These are phyloP conservation scores for Lentinula boryana DNA, from an alignment of 768 basidiomycete species.

Conservation along the genomic window DNA sequence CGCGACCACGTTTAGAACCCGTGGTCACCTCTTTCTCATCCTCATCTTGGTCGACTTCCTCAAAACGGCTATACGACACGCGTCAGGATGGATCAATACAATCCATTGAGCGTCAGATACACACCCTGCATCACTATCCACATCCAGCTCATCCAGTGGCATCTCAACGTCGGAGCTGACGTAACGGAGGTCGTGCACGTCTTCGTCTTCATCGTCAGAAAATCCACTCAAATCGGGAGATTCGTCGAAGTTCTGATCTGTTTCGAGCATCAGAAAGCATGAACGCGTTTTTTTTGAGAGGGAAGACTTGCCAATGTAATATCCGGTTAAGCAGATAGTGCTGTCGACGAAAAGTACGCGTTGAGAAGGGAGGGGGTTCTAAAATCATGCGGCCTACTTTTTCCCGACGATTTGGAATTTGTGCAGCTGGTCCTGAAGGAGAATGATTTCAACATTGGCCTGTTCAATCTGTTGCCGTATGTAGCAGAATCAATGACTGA, in stretches of 20 bases:
- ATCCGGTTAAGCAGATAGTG: conserved; percentile 74
- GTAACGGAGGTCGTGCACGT: conserved; percentile 61
- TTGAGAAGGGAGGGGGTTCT: neutral
- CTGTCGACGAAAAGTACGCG: conserved; percentile 27
- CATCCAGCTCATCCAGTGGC: conserved; percentile 47
- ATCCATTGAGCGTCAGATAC: conserved; percentile 12
- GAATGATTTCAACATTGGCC: conserved; percentile 58
- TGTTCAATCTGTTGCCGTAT: conserved; percentile 65
- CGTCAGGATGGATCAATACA: neutral
- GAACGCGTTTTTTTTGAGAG: neutral
- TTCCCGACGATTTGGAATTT: conserved; percentile 71
- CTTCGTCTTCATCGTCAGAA: conserved; percentile 44
- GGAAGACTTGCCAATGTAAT: conserved; percentile 64
- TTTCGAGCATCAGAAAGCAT: conserved; percentile 1
- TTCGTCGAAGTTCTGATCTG: conserved; percentile 50
- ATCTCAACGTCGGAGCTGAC: conserved; percentile 84
- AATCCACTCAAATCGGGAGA: conserved; percentile 38
- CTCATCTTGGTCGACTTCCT: conserved; percentile 41
- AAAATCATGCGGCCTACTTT: conserved; percentile 47
- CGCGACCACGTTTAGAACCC: conserved; percentile 64
- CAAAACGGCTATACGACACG: conserved; percentile 51
- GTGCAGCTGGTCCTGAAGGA: conserved; percentile 62
- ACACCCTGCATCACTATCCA: conserved; percentile 49
- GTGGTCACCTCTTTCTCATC: conserved; percentile 39
- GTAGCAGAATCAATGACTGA: neutral